phyloP scores from a whole-genome alignment of 2,329 filamentous ascomycete genomes.

The Botrytis deweyae region DNA sequence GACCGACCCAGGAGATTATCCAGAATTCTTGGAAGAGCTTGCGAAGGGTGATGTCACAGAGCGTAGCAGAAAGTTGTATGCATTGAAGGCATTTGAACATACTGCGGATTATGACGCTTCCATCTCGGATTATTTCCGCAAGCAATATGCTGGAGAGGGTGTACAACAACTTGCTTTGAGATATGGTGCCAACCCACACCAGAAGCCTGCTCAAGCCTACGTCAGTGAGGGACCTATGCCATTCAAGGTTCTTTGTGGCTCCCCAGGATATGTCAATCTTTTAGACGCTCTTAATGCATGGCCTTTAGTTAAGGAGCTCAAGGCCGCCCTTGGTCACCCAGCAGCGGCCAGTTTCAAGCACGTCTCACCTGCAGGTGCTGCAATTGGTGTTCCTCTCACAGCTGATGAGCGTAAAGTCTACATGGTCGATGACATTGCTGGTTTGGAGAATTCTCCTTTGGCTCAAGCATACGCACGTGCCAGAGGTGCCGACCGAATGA shows the following conservation, averaged over 20 bases:
- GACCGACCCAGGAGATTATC: slow-evolving; percentile 90
- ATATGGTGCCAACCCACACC: slow-evolving; percentile 96
- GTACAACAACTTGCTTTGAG: slow-evolving; percentile 80
- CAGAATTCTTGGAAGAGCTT: slow-evolving; percentile 88
- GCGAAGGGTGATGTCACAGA: slow-evolving; percentile 84
- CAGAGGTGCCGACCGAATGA: slow-evolving; percentile 96
- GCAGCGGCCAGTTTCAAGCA: slow-evolving; percentile 99
- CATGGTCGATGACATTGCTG: slow-evolving; percentile 94
- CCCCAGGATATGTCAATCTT: slow-evolving; percentile 96
- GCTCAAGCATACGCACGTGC: slow-evolving; percentile 96
- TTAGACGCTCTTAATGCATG: slow-evolving; percentile 95
- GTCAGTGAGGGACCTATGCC: slow-evolving; percentile 71
- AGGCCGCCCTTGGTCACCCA: slow-evolving; percentile 79
- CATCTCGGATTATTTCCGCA: slow-evolving; percentile 96
- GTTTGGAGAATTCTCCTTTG: slow-evolving; percentile 79
- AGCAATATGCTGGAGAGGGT: slow-evolving; percentile 87
- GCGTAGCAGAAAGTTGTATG: slow-evolving; percentile 81
- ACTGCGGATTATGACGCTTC: slow-evolving; percentile 95
- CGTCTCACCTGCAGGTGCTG: slow-evolving; percentile 93
- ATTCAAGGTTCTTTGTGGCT: slow-evolving; percentile 90
- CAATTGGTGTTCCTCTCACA: slow-evolving; percentile 84
- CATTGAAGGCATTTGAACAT: slow-evolving; percentile 97
- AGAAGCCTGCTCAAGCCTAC: slow-evolving; percentile 91
- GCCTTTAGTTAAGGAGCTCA: slow-evolving; percentile 95
- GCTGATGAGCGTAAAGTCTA: slow-evolving; percentile 94